Evolutionary conservation across 768 basidiomycete species (phyloP).

Genomic region (Coprinopsis strossmayeri): DNA sequence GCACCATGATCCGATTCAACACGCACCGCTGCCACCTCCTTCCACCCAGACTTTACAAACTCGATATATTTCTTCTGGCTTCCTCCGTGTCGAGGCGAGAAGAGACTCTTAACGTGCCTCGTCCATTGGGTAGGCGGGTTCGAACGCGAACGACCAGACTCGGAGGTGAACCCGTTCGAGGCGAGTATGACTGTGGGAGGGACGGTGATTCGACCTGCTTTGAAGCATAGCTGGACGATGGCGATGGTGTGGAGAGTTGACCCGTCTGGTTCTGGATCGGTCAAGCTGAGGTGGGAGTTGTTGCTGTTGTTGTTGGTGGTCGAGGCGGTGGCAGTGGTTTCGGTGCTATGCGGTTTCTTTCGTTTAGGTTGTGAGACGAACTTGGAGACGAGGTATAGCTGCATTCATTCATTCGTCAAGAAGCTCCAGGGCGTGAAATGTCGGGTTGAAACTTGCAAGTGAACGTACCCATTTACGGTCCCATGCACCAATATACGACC

Average conservation of each 20-base stretch:
- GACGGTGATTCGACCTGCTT: slow-evolving; percentile 63
- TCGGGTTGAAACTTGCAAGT: background rate
- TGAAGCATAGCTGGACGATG: slow-evolving; percentile 63
- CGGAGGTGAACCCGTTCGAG: slow-evolving; percentile 55
- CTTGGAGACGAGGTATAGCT: slow-evolving; percentile 61
- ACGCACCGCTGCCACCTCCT: too few species aligned
- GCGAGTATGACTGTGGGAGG: slow-evolving; percentile 62
- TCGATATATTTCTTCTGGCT: background rate
- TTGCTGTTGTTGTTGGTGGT: background rate
- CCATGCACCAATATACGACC: slow-evolving; percentile 53
- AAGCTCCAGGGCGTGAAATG: background rate
- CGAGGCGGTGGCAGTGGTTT: background rate
- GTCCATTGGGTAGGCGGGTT: too few species aligned
- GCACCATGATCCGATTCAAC: too few species aligned
- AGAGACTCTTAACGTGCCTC: background rate
- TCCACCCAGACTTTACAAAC: background rate
- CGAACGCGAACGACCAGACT: too few species aligned
- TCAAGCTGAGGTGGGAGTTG: slow-evolving; percentile 4
- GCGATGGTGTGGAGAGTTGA: slow-evolving; percentile 55
- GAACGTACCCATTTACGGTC: slow-evolving; percentile 71
- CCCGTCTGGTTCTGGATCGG: slow-evolving; percentile 44
- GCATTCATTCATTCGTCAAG: too few species aligned
- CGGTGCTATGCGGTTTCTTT: too few species aligned
- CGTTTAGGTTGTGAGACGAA: slow-evolving; percentile 34
- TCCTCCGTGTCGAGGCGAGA: background rate